Evolutionary conservation across 768 basidiomycete genomes (phyloP).

Genomic region (Tulasnella sp.): DNA sequence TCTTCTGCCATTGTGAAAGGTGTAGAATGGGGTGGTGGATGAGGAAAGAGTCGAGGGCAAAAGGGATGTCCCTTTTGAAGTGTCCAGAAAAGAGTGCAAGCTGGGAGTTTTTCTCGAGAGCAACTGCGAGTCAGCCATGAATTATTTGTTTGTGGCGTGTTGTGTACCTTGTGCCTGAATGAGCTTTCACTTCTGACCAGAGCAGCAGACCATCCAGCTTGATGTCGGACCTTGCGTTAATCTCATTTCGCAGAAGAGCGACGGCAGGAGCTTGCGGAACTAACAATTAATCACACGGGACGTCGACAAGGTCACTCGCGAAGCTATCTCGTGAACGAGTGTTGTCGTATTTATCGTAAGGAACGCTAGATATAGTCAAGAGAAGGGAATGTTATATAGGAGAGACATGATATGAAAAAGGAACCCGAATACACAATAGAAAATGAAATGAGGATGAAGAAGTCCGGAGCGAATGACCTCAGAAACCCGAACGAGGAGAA

Average conservation of each 20-base stretch:
- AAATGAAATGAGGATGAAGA: neutral
- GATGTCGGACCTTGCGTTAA: neutral
- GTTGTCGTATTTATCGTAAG: neutral
- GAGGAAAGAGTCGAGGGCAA: neutral
- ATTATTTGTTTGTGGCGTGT: neutral
- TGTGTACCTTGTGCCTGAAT: neutral
- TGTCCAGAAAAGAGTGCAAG: neutral
- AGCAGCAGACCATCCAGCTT: neutral
- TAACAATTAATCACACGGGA: neutral
- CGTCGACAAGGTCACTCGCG: neutral
- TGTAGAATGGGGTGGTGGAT: neutral
- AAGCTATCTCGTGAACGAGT: neutral
- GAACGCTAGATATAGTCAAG: neutral
- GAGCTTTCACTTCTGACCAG: neutral
- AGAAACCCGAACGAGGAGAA: neutral
- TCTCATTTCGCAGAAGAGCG: neutral
- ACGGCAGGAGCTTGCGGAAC: neutral
- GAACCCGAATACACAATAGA: neutral
- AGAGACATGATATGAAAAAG: neutral
- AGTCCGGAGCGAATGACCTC: neutral
- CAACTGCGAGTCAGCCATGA: neutral
- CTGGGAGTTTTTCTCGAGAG: neutral
- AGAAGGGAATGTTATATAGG: neutral
- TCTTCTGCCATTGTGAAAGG: conserved; percentile 6
- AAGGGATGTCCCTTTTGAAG: neutral